Conservation (phyloP, 768 basidiomycete genomes). For the Macrocybe gigantea region DNA sequence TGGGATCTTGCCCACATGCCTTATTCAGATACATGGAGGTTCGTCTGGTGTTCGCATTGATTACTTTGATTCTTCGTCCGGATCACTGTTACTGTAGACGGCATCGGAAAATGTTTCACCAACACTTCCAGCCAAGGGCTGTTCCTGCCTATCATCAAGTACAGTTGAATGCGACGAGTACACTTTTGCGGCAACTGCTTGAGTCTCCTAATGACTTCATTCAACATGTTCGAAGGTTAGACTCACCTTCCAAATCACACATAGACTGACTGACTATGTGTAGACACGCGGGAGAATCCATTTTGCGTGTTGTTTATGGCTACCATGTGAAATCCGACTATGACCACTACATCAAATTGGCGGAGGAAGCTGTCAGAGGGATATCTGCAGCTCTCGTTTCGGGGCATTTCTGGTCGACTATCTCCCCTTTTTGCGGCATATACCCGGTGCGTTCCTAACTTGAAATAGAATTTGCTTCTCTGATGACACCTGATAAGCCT, state of each 20-base stretch:
- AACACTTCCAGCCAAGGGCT: slow-evolving; percentile 13
- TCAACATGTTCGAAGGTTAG: slow-evolving; percentile 5
- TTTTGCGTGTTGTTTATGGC: slow-evolving; percentile 23
- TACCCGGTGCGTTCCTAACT: slow-evolving; percentile 33
- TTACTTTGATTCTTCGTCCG: neutral
- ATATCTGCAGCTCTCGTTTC: slow-evolving; percentile 13
- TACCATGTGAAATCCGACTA: slow-evolving; percentile 13
- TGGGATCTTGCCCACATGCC: slow-evolving; percentile 10
- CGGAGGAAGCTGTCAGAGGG: slow-evolving; percentile 12
- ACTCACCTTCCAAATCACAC: neutral
- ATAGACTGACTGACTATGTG: neutral
- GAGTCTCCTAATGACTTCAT: slow-evolving; percentile 1
- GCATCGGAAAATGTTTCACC: slow-evolving; percentile 16
- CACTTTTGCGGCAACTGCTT: slow-evolving; percentile 1
- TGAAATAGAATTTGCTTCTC: too few relatives aligned
- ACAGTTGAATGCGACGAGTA: slow-evolving; percentile 6
- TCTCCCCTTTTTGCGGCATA: slow-evolving; percentile 20
- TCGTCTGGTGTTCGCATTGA: too few relatives aligned
- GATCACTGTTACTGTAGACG: slow-evolving; percentile 1
- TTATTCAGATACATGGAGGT: slow-evolving; percentile 11
- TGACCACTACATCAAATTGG: slow-evolving; percentile 20
- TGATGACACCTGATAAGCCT: too few relatives aligned
- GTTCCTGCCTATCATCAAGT: slow-evolving; percentile 8
- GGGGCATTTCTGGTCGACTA: slow-evolving; percentile 21
- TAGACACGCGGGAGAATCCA: slow-evolving; percentile 5